Base-by-base conservation (phyloP, 2,329 filamentous ascomycete genomes). In the Alternaria atra region DNA sequence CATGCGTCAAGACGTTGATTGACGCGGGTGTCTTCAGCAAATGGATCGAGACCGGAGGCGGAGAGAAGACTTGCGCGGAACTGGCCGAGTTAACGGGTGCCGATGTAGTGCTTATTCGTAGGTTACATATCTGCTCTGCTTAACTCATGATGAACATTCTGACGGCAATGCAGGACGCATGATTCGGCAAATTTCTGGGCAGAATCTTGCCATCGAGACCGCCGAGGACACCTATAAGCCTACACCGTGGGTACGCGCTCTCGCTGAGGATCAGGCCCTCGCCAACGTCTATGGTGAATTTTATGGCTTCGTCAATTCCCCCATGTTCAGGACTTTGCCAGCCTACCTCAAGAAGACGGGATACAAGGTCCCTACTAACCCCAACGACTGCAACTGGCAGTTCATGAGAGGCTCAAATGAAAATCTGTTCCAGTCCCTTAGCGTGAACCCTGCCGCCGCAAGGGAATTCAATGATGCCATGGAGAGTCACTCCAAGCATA, bases 251-350 rank as follows among this genome's bases (percentile, higher is more conserved):
- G 42, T 55, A 30, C 52, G 5, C 30, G 52, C 52, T 55, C 52
- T 55, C 6, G 42, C 52, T 39, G 52, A 55, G 23, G 52, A 55
- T 47, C 52, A 55, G 52, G 52, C 52, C 42, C 52, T 55, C 42
- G 52, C 52, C 40, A 55, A 47, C n/a, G 52, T 55, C 30, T 55
- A 55, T 47, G 52, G 52, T 39, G 52, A 55, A 55, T 47, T 55
- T 3, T 55, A 47, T 39, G 42, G 52, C 42, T 55, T 55, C 7
- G 52, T 55, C 52, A 55, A 55, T 55, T 47, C 52, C n/a, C 52
- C 52, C 23, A 55, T 55, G 52, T 47, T 55, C 52, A 55, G 52
- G 30, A 55, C 52, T 39, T 47, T 55, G 23, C 52, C 52, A 30
- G 52, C 40, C 32, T 55, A 55, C 52, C 52, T 55, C 10, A 55